These are phyloP conservation scores for Sclerotinia nivalis DNA, from an alignment of 2,329 filamentous ascomycete genomes.

Conservation along the genomic window DNA sequence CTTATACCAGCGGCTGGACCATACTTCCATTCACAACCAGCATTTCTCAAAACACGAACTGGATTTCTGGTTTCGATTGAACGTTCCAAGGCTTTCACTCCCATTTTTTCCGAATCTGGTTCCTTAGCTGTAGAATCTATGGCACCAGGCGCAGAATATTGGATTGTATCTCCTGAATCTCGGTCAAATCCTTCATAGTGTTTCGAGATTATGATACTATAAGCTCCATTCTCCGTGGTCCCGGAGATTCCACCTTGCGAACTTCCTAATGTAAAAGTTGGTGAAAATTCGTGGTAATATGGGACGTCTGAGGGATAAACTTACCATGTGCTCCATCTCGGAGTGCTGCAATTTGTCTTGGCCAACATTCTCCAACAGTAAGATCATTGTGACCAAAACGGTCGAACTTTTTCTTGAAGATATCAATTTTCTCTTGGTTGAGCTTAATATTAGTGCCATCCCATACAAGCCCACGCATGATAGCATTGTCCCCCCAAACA, in stretches of 20 bases:
- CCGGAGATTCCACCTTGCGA: conserved; percentile 9
- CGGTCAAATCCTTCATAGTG: conserved; percentile 1
- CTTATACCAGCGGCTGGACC: background rate
- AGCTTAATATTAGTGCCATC: background rate
- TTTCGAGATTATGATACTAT: background rate
- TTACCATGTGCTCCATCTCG: conserved; percentile 19
- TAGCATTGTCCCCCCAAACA: background rate
- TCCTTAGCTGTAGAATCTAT: background rate
- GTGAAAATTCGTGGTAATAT: background rate
- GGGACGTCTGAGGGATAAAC: background rate
- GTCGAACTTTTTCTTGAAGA: background rate
- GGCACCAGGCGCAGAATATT: background rate
- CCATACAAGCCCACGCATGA: conserved; percentile 4
- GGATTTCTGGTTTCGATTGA: background rate
- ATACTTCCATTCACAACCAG: background rate
- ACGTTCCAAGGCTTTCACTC: background rate
- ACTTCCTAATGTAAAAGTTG: background rate
- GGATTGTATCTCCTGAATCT: background rate
- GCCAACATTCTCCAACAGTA: background rate
- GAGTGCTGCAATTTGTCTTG: background rate
- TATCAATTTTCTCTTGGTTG: background rate
- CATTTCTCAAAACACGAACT: background rate
- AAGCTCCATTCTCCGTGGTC: background rate
- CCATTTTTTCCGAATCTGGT: background rate
- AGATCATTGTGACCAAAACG: background rate